Evolutionary conservation across 2,329 filamentous ascomycete genomes (phyloP).

Genomic region (Alternaria gansuensis): DNA sequence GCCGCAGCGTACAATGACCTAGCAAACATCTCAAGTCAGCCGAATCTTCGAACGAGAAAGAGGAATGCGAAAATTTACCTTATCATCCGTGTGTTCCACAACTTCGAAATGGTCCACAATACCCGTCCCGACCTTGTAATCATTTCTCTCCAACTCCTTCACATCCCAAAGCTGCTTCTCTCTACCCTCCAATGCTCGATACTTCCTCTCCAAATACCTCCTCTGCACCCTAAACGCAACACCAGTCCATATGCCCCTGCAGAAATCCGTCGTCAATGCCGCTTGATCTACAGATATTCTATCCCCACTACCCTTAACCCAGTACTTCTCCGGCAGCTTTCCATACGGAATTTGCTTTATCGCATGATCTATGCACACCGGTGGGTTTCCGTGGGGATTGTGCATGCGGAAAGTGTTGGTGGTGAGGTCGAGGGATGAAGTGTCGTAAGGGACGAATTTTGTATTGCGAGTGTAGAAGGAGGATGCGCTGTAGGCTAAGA

Average conservation of each 20-base stretch:
- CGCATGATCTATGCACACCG: conserved; percentile 50
- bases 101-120: conserved; percentile 56
- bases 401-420: conserved; percentile 35
- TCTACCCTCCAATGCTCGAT: conserved; percentile 42
- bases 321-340: conserved; percentile 41
- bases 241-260: conserved; percentile 51
- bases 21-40: conserved; percentile 24
- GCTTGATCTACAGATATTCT: conserved; percentile 39
- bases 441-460: conserved; percentile 49
- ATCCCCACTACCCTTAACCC: conserved; percentile 20
- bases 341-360: conserved; percentile 49
- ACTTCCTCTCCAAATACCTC: conserved; percentile 49
- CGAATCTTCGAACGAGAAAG: not conserved
- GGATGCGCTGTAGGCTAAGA: conserved; percentile 49
- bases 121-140: conserved; percentile 48
- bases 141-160: conserved; percentile 43
- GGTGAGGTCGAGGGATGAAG: conserved; percentile 38
- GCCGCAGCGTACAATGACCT: conserved; percentile 52
- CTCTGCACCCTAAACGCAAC: conserved; percentile 50
- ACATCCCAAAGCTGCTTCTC: conserved; percentile 50
- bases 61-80: conserved; percentile 37
- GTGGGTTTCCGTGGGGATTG: conserved; percentile 49
- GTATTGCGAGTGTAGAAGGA: conserved; percentile 49
- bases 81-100: conserved; percentile 47
- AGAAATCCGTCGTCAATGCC: conserved; percentile 50